phyloP scores from a whole-genome alignment of 208 protist species.

The Phytomonas sp. region DNA sequence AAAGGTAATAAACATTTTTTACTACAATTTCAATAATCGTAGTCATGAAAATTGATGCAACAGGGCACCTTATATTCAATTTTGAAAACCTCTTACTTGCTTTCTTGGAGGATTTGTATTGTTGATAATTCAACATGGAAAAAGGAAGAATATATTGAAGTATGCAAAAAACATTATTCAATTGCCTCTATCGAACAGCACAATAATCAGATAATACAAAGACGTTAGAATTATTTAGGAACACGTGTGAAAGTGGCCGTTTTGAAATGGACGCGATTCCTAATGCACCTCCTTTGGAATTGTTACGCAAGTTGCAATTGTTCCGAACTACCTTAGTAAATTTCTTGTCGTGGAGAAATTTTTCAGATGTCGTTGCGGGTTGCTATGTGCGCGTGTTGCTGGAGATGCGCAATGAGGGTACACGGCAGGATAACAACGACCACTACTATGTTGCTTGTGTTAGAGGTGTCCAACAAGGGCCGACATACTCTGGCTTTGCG shows the following conservation, averaged over 20 bases:
- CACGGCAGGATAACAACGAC: slow-evolving; percentile 64
- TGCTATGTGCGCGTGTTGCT: slow-evolving; percentile 88
- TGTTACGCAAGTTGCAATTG: slow-evolving; percentile 75
- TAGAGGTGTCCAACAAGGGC: slow-evolving; percentile 64
- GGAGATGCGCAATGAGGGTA: slow-evolving; percentile 80
- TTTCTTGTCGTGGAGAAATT: slow-evolving; percentile 83
- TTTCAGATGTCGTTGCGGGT: slow-evolving; percentile 69
- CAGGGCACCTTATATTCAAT: neutral
- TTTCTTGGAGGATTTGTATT: neutral
- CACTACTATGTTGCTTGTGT: slow-evolving; percentile 87
- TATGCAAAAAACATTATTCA: neutral
- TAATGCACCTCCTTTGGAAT: slow-evolving; percentile 49
- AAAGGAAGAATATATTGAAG: neutral
- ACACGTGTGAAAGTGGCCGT: neutral
- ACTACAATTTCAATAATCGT: neutral
- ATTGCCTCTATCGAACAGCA: neutral
- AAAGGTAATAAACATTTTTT: neutral
- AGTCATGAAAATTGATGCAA: neutral
- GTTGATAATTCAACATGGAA: neutral
- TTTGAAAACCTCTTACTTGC: neutral
- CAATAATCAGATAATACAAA: neutral
- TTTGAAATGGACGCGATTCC: slow-evolving; percentile 16
- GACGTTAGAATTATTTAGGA: neutral
- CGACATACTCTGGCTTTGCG: slow-evolving; percentile 83
- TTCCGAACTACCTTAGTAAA: slow-evolving; percentile 82